These are phyloP conservation scores for Ascoidea rubescens DNA, from an alignment of 805 yeast species.

Conservation along the genomic window DNA sequence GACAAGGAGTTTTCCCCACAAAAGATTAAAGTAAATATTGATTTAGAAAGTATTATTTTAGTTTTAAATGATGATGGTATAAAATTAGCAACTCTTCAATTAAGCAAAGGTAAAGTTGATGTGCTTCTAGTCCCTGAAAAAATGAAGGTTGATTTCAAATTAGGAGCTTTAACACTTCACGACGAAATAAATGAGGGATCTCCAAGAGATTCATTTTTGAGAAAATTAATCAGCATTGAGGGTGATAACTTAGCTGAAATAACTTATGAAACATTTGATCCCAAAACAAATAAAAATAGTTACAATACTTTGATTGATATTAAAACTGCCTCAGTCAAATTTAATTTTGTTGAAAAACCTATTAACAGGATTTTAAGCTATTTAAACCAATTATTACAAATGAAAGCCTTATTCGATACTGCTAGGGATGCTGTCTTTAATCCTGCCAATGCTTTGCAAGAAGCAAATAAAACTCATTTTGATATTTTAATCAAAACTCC, in stretches of 20 bases:
- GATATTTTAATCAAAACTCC: slow-evolving; percentile 73
- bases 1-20: slow-evolving; percentile 52
- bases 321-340: slow-evolving; percentile 59
- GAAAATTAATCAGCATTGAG: slow-evolving; percentile 64
- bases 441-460: slow-evolving; percentile 55
- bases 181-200: slow-evolving; percentile 65
- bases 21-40: slow-evolving; percentile 54
- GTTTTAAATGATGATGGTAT: slow-evolving; percentile 74
- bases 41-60: slow-evolving; percentile 58
- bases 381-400: slow-evolving; percentile 59
- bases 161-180: slow-evolving; percentile 67
- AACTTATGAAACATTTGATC: slow-evolving; percentile 69
- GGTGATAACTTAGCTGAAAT: slow-evolving; percentile 75
- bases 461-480: slow-evolving; percentile 49
- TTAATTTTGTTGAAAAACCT: slow-evolving; percentile 76
- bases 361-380: slow-evolving; percentile 52
- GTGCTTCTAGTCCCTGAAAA: slow-evolving; percentile 63
- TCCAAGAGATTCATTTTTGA: slow-evolving; percentile 39
- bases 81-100: slow-evolving; percentile 59
- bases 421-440: slow-evolving; percentile 83
- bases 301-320: slow-evolving; percentile 47
- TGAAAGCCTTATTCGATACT: slow-evolving; percentile 81
- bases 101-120: slow-evolving; percentile 59
- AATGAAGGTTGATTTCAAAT: slow-evolving; percentile 52
- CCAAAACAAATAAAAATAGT: slow-evolving; percentile 26